These are phyloP conservation scores for Phascolomyces articulosus DNA, from an alignment of 371 early-diverging fungal species.

Conservation along the genomic window DNA sequence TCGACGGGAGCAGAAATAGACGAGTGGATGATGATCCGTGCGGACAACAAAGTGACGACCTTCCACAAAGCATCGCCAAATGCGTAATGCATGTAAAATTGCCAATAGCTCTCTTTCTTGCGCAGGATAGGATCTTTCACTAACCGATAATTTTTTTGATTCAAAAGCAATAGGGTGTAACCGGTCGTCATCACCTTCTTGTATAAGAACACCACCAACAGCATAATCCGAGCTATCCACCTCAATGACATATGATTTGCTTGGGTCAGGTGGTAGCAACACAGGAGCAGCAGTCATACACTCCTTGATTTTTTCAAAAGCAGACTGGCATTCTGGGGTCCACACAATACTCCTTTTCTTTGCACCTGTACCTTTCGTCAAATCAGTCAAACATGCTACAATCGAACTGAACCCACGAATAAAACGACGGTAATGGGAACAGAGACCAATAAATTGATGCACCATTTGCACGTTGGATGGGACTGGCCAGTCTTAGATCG, in stretches of 20 bases:
- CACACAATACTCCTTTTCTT: slow-evolving; percentile 12
- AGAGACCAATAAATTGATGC: no score
- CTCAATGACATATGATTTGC: slow-evolving; percentile 23
- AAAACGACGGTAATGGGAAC: slow-evolving; percentile 23
- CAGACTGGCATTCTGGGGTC: not conserved
- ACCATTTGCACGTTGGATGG: no score
- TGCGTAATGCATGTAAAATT: slow-evolving; percentile 32
- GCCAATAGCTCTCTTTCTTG: slow-evolving; percentile 46
- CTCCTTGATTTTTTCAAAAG: slow-evolving; percentile 15
- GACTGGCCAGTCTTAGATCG: no score
- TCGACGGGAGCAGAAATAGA: slow-evolving; percentile 24
- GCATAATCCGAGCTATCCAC: slow-evolving; percentile 37
- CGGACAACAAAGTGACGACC: slow-evolving; percentile 20
- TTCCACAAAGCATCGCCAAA: slow-evolving; percentile 36
- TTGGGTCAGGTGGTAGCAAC: slow-evolving; percentile 19
- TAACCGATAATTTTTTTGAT: slow-evolving; percentile 19
- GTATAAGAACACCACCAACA: slow-evolving; percentile 31
- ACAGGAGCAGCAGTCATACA: slow-evolving; percentile 12
- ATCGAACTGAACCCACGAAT: not conserved
- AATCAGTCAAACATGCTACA: slow-evolving; percentile 5
- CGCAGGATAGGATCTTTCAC: slow-evolving; percentile 23
- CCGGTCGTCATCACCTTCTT: slow-evolving; percentile 32
- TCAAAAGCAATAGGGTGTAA: slow-evolving; percentile 26
- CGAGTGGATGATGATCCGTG: slow-evolving; percentile 30
- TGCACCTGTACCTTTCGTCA: not conserved